Conservation (phyloP, 2,329 filamentous ascomycete genomes). For the Xylariaceae sp. region DNA sequence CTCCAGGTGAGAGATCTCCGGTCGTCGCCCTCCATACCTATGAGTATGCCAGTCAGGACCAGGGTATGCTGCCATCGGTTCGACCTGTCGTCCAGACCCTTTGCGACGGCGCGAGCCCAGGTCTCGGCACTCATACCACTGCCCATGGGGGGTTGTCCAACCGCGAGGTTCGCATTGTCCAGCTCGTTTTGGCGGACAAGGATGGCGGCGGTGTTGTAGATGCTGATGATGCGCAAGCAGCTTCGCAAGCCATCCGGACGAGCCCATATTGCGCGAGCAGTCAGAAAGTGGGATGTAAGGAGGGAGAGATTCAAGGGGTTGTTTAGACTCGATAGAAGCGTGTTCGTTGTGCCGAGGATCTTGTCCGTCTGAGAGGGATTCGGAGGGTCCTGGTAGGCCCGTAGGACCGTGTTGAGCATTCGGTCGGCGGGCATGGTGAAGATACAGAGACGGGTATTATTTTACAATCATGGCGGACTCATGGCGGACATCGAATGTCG, state of each 20-base stretch:
- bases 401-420: constrained; percentile 64
- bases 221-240: constrained; percentile 64
- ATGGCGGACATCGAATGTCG: too few relatives aligned
- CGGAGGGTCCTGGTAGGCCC: constrained; percentile 54
- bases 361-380: constrained; percentile 51
- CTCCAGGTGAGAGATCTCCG: constrained; percentile 60
- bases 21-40: constrained; percentile 69
- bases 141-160: constrained; percentile 30
- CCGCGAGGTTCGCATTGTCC: constrained; percentile 33
- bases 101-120: constrained; percentile 57
- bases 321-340: constrained; percentile 65
- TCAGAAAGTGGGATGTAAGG: constrained; percentile 69
- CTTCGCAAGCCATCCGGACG: constrained; percentile 59
- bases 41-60: constrained; percentile 73
- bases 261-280: constrained; percentile 69
- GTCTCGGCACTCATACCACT: constrained; percentile 47
- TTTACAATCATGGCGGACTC: too few relatives aligned
- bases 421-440: constrained; percentile 61
- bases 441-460: too few relatives aligned
- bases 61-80: constrained; percentile 79
- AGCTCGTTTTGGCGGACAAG: constrained; percentile 51
- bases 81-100: constrained; percentile 57
- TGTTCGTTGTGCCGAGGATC: constrained; percentile 63
- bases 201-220: constrained; percentile 66
- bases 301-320: constrained; percentile 75